Evolutionary conservation across 495 filamentous ascomycete species (phyloP).

Genomic region (Trichoderma erinaceum): DNA sequence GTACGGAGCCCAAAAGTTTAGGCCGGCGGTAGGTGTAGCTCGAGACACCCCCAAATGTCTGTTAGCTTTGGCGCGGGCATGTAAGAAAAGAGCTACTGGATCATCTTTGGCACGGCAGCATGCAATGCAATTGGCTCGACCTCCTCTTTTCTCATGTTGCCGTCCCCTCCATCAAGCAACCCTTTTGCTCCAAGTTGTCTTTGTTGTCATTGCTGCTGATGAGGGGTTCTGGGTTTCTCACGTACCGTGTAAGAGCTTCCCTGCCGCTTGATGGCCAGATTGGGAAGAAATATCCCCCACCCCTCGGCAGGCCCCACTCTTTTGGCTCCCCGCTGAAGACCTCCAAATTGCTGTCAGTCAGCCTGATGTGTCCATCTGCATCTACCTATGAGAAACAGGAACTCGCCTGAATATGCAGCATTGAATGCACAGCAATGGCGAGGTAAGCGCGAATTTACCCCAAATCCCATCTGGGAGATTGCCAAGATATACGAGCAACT

Average conservation of each 20-base stretch:
- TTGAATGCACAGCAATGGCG: too few relatives aligned
- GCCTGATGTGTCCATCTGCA: too few relatives aligned
- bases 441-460: too few relatives aligned
- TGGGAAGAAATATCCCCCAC: too few relatives aligned
- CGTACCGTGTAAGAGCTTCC: not conserved
- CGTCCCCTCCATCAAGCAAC: not conserved
- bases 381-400: too few relatives aligned
- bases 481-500: too few relatives aligned
- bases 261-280: not conserved
- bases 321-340: too few relatives aligned
- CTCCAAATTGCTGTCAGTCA: too few relatives aligned
- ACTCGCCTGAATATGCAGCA: too few relatives aligned
- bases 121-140: not conserved
- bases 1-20: constrained; percentile 1
- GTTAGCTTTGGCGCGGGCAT: not conserved
- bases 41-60: not conserved
- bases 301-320: too few relatives aligned
- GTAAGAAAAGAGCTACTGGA: too few relatives aligned
- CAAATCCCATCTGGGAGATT: too few relatives aligned
- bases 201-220: not conserved
- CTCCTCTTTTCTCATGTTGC: not conserved
- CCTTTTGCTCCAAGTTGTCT: not conserved
- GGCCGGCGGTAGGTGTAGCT: not conserved
- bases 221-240: not conserved
- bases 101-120: not conserved